These are phyloP conservation scores for Candida ficus DNA, from an alignment of 805 yeast genomes.

Conservation along the genomic window DNA sequence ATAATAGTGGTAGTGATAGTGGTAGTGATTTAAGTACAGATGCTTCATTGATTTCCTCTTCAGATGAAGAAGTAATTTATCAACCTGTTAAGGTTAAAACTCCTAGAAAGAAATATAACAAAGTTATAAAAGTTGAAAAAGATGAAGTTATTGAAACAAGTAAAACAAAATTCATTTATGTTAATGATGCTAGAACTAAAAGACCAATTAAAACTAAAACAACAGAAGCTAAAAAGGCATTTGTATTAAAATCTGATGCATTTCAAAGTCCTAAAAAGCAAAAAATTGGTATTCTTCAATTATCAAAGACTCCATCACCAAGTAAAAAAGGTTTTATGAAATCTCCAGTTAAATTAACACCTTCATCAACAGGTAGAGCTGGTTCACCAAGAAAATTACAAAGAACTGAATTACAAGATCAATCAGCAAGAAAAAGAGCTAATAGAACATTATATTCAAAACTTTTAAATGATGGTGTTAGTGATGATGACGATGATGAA, in stretches of 20 bases:
- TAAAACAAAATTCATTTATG: not conserved
- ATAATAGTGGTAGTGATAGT: too few relatives aligned
- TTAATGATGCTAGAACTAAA: not conserved
- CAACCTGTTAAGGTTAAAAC: not conserved
- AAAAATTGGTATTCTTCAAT: slow-evolving; percentile 20
- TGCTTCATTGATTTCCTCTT: too few relatives aligned
- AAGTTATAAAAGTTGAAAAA: not conserved
- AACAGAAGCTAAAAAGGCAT: slow-evolving; percentile 5
- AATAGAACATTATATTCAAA: slow-evolving; percentile 23
- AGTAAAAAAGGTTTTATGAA: slow-evolving; percentile 30
- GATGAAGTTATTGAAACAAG: not conserved
- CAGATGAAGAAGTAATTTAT: too few relatives aligned
- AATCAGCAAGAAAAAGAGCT: slow-evolving; percentile 47
- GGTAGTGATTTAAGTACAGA: slow-evolving; percentile 1
- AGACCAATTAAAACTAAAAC: slow-evolving; percentile 3
- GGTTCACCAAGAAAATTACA: slow-evolving; percentile 43
- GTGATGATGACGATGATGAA: slow-evolving; percentile 24
- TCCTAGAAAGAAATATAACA: slow-evolving; percentile 1
- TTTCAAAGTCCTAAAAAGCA: slow-evolving; percentile 27
- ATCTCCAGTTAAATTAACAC: slow-evolving; percentile 27
- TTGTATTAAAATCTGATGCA: slow-evolving; percentile 15
- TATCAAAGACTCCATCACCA: slow-evolving; percentile 22
- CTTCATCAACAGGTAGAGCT: slow-evolving; percentile 34
- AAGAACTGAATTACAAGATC: slow-evolving; percentile 28
- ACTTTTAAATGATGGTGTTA: slow-evolving; percentile 25